Evolutionary conservation across 441 rosid genomes (phyloP).

Genomic region (Brassica hybrid): DNA sequence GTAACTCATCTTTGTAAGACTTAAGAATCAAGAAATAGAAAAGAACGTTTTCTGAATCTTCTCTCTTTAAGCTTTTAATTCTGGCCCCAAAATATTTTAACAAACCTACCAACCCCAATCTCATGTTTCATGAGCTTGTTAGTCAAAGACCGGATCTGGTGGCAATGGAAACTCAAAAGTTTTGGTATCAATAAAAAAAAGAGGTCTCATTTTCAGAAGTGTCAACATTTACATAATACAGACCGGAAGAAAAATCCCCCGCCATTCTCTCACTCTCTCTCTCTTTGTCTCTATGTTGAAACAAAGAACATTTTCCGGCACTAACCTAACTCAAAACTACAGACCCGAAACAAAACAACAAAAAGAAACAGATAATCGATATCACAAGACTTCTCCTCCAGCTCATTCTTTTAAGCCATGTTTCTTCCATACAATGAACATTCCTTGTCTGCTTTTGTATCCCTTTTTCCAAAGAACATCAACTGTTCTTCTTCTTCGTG

Average conservation of each 20-base stretch:
- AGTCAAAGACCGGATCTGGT: neutral
- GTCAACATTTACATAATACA: conserved; percentile 23
- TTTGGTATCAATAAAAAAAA: neutral
- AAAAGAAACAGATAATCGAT: neutral
- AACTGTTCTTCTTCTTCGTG: conserved; percentile 8
- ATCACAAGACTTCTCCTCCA: conserved; percentile 27
- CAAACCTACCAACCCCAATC: neutral
- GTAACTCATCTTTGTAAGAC: no score
- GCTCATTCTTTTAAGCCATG: conserved; percentile 21
- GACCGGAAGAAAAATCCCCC: conserved; percentile 6
- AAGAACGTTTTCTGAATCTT: no score
- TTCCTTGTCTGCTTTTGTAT: conserved; percentile 15
- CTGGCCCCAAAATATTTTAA: neutral
- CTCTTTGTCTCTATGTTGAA: conserved; percentile 6
- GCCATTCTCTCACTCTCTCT: conserved; percentile 7
- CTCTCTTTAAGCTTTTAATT: no score
- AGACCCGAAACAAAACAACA: conserved; percentile 17
- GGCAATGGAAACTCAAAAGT: neutral
- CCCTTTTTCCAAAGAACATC: neutral
- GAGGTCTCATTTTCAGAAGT: neutral
- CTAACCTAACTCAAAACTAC: conserved; percentile 42
- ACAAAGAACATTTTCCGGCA: conserved; percentile 6
- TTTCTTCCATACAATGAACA: conserved; percentile 23
- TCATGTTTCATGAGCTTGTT: neutral
- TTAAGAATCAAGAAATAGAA: no score